phyloP scores from a whole-genome alignment of 208 protist species.

The Phytomonas sp. region DNA sequence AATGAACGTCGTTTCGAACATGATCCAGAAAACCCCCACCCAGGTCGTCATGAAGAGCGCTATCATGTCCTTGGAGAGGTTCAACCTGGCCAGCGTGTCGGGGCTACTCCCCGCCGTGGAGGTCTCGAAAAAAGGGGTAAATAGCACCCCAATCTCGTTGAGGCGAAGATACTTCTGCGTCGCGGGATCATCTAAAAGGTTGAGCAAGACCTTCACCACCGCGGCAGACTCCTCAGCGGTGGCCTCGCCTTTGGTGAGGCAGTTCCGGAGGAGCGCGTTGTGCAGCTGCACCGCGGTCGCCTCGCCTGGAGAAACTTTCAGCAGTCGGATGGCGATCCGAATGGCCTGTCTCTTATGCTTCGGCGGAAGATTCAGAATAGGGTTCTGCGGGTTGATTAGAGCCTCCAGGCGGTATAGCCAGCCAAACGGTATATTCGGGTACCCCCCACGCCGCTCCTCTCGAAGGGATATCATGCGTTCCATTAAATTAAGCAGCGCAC shows the following conservation, averaged over 20 bases:
- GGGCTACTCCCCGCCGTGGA: conserved; percentile 15
- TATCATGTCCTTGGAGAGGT: conserved; percentile 73
- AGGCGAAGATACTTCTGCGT: conserved; percentile 64
- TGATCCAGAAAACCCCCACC: conserved; percentile 68
- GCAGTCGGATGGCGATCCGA: conserved; percentile 46
- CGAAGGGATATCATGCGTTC: conserved; percentile 40
- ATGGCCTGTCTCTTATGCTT: conserved; percentile 51
- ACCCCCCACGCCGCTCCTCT: conserved; percentile 12
- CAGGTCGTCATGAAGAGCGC: conserved; percentile 62
- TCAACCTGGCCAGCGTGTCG: conserved; percentile 41
- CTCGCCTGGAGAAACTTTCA: conserved; percentile 21
- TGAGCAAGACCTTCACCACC: conserved; percentile 43
- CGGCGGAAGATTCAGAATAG: conserved; percentile 27
- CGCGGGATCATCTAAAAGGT: conserved; percentile 55
- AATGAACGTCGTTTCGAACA: conserved; percentile 62
- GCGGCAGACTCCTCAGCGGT: conserved; percentile 44
- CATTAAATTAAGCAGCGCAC: conserved; percentile 50
- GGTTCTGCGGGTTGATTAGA: conserved; percentile 40
- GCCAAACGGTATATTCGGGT: conserved; percentile 57
- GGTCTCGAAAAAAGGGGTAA: conserved; percentile 63
- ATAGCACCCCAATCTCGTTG: conserved; percentile 67
- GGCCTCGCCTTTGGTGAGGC: conserved; percentile 45
- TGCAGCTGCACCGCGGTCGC: conserved; percentile 48
- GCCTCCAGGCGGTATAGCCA: conserved; percentile 75
- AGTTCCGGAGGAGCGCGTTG: conserved; percentile 54